Percentiles rank a stretch among this genome's conserved stretches.
Evolutionary conservation across 352 stramenopile species (phyloP).

Genomic region (Globisporangium apiculatum): DNA sequence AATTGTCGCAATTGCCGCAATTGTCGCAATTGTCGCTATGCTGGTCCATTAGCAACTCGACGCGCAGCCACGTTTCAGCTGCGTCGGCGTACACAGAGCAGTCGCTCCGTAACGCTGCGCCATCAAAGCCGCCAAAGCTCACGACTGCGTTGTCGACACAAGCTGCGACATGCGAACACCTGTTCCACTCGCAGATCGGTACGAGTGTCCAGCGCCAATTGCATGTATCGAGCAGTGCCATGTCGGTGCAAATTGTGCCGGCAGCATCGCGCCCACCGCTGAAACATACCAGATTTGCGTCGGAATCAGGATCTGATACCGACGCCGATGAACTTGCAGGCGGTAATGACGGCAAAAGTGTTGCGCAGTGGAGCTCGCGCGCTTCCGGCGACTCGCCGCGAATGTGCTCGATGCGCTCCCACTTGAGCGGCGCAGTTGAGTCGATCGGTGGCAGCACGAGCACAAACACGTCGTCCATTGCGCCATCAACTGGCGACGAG

Average conservation of each 20-base stretch:
- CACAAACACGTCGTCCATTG: conserved; percentile 49
- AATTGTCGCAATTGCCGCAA: no score
- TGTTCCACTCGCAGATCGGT: conserved; percentile 46
- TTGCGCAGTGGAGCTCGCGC: conserved; percentile 41
- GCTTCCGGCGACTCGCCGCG: conserved; percentile 26
- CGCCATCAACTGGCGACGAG: conserved; percentile 45
- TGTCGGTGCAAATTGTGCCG: conserved; percentile 49
- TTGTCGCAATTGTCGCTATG: conserved; percentile 4
- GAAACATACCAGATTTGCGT: conserved; percentile 22
- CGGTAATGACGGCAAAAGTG: conserved; percentile 11
- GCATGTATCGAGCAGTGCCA: conserved; percentile 31
- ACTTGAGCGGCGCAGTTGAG: conserved; percentile 7
- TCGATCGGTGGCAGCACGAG: conserved; percentile 22
- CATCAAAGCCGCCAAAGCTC: conserved; percentile 54
- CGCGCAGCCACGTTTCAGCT: conserved; percentile 27
- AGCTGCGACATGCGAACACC: conserved; percentile 34
- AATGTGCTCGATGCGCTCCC: conserved; percentile 22
- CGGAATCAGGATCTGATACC: no score
- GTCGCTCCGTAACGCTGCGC: conserved; percentile 31
- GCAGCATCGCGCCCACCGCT: conserved; percentile 40
- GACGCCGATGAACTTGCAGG: no score
- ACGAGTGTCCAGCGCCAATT: conserved; percentile 46
- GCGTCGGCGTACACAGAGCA: conserved; percentile 41
- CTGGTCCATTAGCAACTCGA: neutral
- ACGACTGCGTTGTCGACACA: conserved; percentile 21